These are phyloP conservation scores for Omphalea diandra DNA, from an alignment of 441 rosid species.

Conservation along the genomic window DNA sequence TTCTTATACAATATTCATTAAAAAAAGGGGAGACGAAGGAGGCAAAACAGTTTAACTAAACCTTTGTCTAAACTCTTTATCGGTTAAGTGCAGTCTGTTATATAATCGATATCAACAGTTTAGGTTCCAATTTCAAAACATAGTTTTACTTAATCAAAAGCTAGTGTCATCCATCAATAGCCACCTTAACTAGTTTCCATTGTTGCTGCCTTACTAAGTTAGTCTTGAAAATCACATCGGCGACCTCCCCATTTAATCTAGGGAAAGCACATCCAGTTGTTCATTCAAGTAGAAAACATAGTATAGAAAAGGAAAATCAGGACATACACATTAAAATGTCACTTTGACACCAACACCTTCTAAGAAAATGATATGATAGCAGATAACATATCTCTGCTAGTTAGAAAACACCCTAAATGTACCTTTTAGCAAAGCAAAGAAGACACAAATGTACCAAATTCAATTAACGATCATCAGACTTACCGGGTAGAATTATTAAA, in stretches of 20 bases:
- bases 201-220: not conserved
- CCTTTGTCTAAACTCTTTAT: not conserved
- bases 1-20: not conserved
- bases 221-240: no score
- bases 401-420: no score
- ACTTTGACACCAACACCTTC: not conserved
- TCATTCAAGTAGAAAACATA: not conserved
- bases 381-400: no score
- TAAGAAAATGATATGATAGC: not conserved
- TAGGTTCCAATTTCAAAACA: not conserved
- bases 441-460: not conserved
- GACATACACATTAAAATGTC: not conserved
- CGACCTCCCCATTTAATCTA: not conserved
- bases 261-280: not conserved
- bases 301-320: not conserved
- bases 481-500: slow-evolving; percentile 55
- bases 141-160: not conserved
- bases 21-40: not conserved
- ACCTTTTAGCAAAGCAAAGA: not conserved
- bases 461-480: slow-evolving; percentile 14
- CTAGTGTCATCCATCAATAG: not conserved
- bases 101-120: not conserved
- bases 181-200: not conserved
- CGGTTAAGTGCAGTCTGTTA: not conserved
- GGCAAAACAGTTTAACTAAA: not conserved